These are phyloP conservation scores for Calcarisporium arbuscula DNA, from an alignment of 2,329 filamentous ascomycete genomes.

Conservation along the genomic window DNA sequence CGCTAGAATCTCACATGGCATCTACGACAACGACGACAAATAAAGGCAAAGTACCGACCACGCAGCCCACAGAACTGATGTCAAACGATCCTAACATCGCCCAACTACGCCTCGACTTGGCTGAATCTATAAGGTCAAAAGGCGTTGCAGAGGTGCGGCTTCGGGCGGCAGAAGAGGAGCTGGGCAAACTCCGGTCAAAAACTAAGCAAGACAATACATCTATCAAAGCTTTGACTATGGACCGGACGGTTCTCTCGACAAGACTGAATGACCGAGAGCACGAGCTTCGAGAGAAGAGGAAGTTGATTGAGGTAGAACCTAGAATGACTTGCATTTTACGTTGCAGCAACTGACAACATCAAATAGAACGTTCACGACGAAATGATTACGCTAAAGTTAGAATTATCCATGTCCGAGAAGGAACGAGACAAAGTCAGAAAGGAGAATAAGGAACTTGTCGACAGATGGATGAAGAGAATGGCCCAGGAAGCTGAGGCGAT, in stretches of 20 bases:
- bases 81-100: slow-evolving; percentile 28
- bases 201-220: slow-evolving; percentile 52
- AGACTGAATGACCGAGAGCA: slow-evolving; percentile 76
- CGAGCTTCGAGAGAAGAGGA: slow-evolving; percentile 76
- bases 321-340: not conserved
- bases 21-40: slow-evolving; percentile 17
- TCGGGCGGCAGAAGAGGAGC: slow-evolving; percentile 54
- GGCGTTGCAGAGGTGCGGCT: slow-evolving; percentile 61
- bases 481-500: slow-evolving; percentile 80
- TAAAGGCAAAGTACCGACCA: slow-evolving; percentile 10
- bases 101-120: slow-evolving; percentile 62
- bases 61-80: slow-evolving; percentile 12
- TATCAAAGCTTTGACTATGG: slow-evolving; percentile 55
- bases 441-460: slow-evolving; percentile 85
- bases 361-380: slow-evolving; percentile 80
- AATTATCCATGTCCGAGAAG: slow-evolving; percentile 81
- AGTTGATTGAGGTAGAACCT: slow-evolving; percentile 63
- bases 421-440: slow-evolving; percentile 63
- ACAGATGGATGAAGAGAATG: slow-evolving; percentile 87
- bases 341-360: slow-evolving; percentile 9
- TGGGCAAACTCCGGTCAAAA: slow-evolving; percentile 55
- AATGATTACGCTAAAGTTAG: slow-evolving; percentile 77
- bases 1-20: slow-evolving; percentile 24
- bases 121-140: slow-evolving; percentile 69
- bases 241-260: slow-evolving; percentile 55